Conservation (phyloP, 2,329 filamentous ascomycete species). For the Ceratocystis diversiconidia region DNA sequence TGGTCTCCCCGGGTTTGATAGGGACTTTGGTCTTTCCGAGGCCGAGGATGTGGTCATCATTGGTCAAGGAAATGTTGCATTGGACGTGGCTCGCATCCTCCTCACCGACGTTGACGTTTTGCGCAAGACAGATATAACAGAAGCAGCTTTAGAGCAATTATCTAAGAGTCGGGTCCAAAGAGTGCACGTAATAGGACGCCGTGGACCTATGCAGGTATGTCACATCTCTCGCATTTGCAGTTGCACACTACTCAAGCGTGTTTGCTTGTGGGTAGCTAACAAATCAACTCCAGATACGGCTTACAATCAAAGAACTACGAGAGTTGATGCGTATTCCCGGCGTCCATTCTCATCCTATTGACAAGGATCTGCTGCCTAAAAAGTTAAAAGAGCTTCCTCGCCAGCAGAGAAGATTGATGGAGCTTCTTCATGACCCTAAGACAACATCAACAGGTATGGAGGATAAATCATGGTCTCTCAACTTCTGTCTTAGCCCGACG, state of each 20-base stretch:
- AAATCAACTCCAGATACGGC: conserved; percentile 50
- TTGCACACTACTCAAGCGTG: neutral
- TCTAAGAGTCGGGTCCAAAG: conserved; percentile 58
- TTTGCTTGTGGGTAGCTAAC: conserved; percentile 9
- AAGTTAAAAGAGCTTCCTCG: conserved; percentile 58
- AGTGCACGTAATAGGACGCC: conserved; percentile 75
- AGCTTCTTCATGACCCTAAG: conserved; percentile 47
- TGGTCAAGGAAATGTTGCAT: conserved; percentile 88
- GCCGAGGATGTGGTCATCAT: conserved; percentile 72
- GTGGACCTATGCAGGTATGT: conserved; percentile 66
- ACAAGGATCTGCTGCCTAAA: conserved; percentile 50
- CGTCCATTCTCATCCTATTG: conserved; percentile 58
- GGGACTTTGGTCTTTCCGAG: conserved; percentile 55
- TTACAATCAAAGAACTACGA: conserved; percentile 86
- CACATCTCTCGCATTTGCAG: conserved; percentile 22
- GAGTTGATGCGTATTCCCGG: conserved; percentile 67
- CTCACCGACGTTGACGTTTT: conserved; percentile 61
- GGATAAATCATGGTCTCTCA: conserved; percentile 63
- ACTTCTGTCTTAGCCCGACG: conserved; percentile 69
- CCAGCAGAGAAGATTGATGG: conserved; percentile 60
- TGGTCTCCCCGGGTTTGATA: conserved; percentile 63
- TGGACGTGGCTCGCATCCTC: conserved; percentile 83
- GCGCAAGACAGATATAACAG: conserved; percentile 74
- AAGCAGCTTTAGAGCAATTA: conserved; percentile 62
- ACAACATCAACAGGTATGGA: conserved; percentile 44